Conservation (phyloP, 148 eudicot genomes). For the Silene latifolia region DNA sequence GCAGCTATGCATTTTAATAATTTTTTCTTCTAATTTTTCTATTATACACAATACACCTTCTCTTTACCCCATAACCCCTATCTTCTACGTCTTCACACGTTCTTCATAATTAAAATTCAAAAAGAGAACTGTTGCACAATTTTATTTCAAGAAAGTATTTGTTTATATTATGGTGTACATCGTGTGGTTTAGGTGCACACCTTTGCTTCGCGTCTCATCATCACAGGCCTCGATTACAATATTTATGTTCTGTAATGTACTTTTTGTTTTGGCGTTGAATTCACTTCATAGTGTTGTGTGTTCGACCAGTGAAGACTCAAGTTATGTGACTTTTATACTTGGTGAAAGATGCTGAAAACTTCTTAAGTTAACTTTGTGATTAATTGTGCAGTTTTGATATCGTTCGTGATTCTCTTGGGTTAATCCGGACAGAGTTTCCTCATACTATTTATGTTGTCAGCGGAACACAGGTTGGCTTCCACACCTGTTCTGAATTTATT, state of each 20-base stretch:
- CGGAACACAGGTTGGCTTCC: conserved; percentile 77
- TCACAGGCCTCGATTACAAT: background rate
- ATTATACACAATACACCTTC: too few species aligned
- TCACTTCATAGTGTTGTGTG: background rate
- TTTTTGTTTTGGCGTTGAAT: background rate
- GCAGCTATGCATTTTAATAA: too few species aligned
- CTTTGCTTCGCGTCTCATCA: background rate
- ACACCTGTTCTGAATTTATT: background rate
- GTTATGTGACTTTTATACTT: background rate
- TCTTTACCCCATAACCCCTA: too few species aligned
- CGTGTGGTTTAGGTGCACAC: background rate
- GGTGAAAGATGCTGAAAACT: background rate
- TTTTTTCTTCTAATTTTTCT: too few species aligned
- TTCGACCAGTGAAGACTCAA: too few species aligned
- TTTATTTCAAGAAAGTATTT: too few species aligned
- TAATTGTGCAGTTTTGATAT: conserved; percentile 71
- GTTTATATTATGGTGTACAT: too few species aligned
- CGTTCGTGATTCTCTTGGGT: conserved; percentile 72
- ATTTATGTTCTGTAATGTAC: background rate
- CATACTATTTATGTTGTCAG: conserved; percentile 75
- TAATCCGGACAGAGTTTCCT: conserved; percentile 85
- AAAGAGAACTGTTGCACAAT: too few species aligned
- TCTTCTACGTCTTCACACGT: background rate
- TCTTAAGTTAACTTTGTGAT: background rate
- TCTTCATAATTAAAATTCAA: background rate